A percentile compares a stretch with the other conserved stretches of the same genome.
phyloP scores from a whole-genome alignment of 2,329 filamentous ascomycete genomes.

The Ramularia endophylla region DNA sequence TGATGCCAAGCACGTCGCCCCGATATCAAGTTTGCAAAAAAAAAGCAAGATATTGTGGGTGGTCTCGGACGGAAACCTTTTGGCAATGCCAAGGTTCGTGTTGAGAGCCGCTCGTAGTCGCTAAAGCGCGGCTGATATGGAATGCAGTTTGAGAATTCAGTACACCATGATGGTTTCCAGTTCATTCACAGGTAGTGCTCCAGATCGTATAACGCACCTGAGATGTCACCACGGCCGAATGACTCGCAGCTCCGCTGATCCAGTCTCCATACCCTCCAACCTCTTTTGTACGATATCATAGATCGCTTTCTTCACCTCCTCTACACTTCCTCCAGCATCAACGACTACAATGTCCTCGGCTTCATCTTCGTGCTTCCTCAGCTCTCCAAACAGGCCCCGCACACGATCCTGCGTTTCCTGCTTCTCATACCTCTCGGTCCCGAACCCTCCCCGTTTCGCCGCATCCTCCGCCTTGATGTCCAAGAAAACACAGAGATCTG shows the following conservation, averaged over 20 bases:
- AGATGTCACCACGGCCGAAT: conserved; percentile 15
- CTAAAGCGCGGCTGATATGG: too few relatives aligned
- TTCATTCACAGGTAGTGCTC: background rate
- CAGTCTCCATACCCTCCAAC: conserved; percentile 1
- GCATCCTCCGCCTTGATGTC: conserved; percentile 71
- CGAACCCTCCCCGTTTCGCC: conserved; percentile 74
- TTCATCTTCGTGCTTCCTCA: conserved; percentile 41
- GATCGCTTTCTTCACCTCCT: conserved; percentile 44
- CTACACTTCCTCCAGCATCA: conserved; percentile 48
- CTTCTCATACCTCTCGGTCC: conserved; percentile 82
- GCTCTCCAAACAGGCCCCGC: conserved; percentile 60
- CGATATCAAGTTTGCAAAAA: too few relatives aligned
- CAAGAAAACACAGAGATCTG: conserved; percentile 83
- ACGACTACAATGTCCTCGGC: conserved; percentile 49
- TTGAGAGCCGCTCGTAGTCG: too few relatives aligned
- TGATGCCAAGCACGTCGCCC: too few relatives aligned
- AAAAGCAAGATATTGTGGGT: too few relatives aligned
- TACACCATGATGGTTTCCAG: too few relatives aligned
- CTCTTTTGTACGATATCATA: conserved; percentile 18
- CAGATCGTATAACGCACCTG: background rate
- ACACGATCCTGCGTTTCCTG: conserved; percentile 76
- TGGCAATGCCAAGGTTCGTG: too few relatives aligned
- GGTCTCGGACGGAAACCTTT: too few relatives aligned
- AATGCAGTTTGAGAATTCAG: too few relatives aligned
- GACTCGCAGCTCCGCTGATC: conserved; percentile 8